Conservation (phyloP, 768 basidiomycete species). For the Daedaleopsis sinensis region DNA sequence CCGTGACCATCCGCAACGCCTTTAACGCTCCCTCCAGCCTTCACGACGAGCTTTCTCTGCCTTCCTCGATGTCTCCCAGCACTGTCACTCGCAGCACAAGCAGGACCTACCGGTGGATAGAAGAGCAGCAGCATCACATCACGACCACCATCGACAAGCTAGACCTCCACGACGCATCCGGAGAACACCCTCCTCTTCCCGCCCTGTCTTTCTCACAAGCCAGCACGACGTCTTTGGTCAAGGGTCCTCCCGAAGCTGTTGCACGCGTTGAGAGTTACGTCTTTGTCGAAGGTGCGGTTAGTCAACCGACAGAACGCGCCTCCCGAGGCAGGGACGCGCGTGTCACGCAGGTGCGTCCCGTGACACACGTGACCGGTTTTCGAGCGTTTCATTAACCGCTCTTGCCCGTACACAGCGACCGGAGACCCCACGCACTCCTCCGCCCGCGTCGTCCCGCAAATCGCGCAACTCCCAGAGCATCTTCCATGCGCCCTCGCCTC, state of each 20-base stretch:
- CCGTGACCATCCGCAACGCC: conserved; percentile 12
- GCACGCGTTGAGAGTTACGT: conserved; percentile 44
- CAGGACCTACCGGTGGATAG: conserved; percentile 48
- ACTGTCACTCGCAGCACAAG: conserved; percentile 37
- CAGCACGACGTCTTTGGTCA: conserved; percentile 32
- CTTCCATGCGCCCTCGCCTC: conserved; percentile 41
- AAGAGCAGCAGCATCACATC: conserved; percentile 39
- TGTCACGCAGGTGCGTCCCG: conserved; percentile 31
- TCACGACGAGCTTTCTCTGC: conserved; percentile 16
- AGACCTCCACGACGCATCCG: conserved; percentile 24
- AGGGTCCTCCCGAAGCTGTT: conserved; percentile 34
- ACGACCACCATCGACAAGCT: conserved; percentile 22
- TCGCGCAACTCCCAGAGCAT: conserved; percentile 38
- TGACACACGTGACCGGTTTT: conserved; percentile 22
- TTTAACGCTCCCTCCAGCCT: conserved; percentile 5
- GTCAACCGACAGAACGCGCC: conserved; percentile 23
- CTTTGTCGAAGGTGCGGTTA: conserved; percentile 39
- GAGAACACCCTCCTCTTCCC: conserved; percentile 38
- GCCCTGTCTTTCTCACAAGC: conserved; percentile 46
- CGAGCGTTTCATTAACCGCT: conserved; percentile 22
- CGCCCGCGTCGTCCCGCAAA: conserved; percentile 28
- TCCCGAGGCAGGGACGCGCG: conserved; percentile 26
- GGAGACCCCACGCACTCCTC: conserved; percentile 16
- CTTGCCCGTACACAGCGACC: conserved; percentile 10
- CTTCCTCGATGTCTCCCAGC: conserved; percentile 9